These are phyloP conservation scores for Sclerotinia subarctica DNA, from an alignment of 2,329 filamentous ascomycete species.

Conservation along the genomic window DNA sequence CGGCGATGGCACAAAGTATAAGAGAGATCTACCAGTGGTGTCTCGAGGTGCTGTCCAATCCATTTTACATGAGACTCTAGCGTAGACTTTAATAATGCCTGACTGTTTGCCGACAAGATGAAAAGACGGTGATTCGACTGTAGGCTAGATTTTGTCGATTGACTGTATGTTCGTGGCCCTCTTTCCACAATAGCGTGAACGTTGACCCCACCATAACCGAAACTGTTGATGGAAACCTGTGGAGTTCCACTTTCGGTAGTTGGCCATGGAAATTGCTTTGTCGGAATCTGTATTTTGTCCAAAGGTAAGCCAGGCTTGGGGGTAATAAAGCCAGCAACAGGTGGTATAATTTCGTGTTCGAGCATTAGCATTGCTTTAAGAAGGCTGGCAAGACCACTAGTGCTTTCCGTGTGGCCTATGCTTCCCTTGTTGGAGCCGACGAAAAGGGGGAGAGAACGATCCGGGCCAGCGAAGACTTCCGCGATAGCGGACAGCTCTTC, in stretches of 20 bases:
- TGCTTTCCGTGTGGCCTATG: constrained; percentile 33
- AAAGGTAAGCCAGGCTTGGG: constrained; percentile 28
- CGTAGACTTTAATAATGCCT: too few relatives aligned
- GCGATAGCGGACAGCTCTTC: too few relatives aligned
- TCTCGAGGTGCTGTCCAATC: too few relatives aligned
- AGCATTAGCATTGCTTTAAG: constrained; percentile 33
- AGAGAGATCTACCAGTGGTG: not conserved
- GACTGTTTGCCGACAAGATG: too few relatives aligned
- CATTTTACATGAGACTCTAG: too few relatives aligned
- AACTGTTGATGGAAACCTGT: too few relatives aligned
- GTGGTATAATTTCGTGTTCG: constrained; percentile 34
- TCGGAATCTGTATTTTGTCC: constrained; percentile 5
- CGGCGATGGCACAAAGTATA: not conserved
- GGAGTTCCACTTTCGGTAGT: constrained; percentile 29
- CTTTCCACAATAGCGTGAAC: too few relatives aligned
- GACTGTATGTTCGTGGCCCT: too few relatives aligned
- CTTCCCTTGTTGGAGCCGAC: constrained; percentile 33
- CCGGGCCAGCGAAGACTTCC: too few relatives aligned
- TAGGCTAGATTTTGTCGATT: too few relatives aligned
- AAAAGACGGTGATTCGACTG: too few relatives aligned
- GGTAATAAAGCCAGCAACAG: constrained; percentile 36
- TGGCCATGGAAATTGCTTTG: not conserved
- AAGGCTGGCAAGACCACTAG: constrained; percentile 35
- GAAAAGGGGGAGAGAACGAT: constrained; percentile 17
- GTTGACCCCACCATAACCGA: too few relatives aligned